Base-by-base conservation (phyloP, 1,284 basidiomycete species). In the Sporisorium sorghi region DNA sequence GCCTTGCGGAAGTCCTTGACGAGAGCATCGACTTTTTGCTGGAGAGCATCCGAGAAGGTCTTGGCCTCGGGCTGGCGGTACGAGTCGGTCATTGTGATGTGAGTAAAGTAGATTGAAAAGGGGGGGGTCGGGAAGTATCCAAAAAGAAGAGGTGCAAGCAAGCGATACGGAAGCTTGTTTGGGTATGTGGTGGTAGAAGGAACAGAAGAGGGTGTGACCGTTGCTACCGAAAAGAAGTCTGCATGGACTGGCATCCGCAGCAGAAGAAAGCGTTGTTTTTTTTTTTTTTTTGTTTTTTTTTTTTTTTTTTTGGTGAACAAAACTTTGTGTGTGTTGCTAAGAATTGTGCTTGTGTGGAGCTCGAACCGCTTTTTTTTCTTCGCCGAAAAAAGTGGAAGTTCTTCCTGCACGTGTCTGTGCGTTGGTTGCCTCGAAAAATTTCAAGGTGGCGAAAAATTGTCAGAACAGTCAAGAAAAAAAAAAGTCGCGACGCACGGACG, bases 1-100 rank as follows among this genome's bases (percentile, higher is more conserved):
- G 72, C 72, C 52, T 76, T 78, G 46, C 68, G 69, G 56, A 80
- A 73, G 19, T 80, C 76, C 46, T 74, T 61, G 48, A 75, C 56
- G 51, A 80, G 70, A 23, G 72, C 55, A 49, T 78, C 72, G 23
- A 80, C 60, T 40, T 73, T 74, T 19, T 66, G 52, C 61, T 78
- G 72, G 12, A 59, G 53, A 43, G 72, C 48, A 26, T 74, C 62
- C 21, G 72, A 55, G 58, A 74, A 73, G 61, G 58, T 65, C 58
- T 73, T 73, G 53, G 71, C 61, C 33, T 73, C 65, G 47, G 71
- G 71, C 53, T 68, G 65, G 39, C 61, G 61, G 67, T 64, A 70
- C 26, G 60, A 43, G 44, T 60, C 67, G 53, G 67, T 64, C 67
- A 70, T 70, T 44, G 33, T 70, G 44, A 35, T 35, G 21, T 46